These are phyloP conservation scores for Exophiala phaeomuriformis DNA, from an alignment of 2,329 filamentous ascomycete genomes.

Conservation along the genomic window DNA sequence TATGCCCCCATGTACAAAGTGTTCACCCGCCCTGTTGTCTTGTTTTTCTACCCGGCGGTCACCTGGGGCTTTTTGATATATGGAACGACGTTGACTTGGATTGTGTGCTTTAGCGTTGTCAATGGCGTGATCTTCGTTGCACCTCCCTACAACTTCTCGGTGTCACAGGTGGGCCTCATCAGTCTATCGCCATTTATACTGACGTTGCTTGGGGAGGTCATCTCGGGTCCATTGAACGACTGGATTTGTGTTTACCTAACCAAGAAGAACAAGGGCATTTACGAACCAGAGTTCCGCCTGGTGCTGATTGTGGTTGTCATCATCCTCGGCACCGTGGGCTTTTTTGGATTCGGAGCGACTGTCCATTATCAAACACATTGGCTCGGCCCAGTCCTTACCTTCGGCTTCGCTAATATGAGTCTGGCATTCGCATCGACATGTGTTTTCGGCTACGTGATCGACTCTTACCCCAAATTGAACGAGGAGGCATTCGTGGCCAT, in stretches of 20 bases:
- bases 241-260: constrained; percentile 62
- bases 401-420: constrained; percentile 45
- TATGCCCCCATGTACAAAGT: constrained; percentile 19
- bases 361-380: constrained; percentile 34
- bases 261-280: constrained; percentile 66
- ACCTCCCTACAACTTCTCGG: constrained; percentile 47
- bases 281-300: constrained; percentile 86
- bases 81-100: constrained; percentile 18
- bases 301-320: constrained; percentile 71
- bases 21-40: constrained; percentile 26
- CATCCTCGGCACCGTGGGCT: constrained; percentile 40
- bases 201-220: constrained; percentile 70
- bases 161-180: constrained; percentile 73
- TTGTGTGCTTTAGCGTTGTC: constrained; percentile 20
- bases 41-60: constrained; percentile 32
- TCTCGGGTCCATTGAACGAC: constrained; percentile 65
- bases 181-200: constrained; percentile 81
- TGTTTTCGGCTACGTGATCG: constrained; percentile 47
- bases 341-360: constrained; percentile 44
- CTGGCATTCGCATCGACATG: constrained; percentile 43
- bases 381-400: constrained; percentile 43
- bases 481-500: constrained; percentile 49
- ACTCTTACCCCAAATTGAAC: constrained; percentile 41
- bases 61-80: constrained; percentile 16
- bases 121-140: constrained; percentile 18